Conservation (phyloP, 2,329 filamentous ascomycete species). For the Epichloe hybrida region DNA sequence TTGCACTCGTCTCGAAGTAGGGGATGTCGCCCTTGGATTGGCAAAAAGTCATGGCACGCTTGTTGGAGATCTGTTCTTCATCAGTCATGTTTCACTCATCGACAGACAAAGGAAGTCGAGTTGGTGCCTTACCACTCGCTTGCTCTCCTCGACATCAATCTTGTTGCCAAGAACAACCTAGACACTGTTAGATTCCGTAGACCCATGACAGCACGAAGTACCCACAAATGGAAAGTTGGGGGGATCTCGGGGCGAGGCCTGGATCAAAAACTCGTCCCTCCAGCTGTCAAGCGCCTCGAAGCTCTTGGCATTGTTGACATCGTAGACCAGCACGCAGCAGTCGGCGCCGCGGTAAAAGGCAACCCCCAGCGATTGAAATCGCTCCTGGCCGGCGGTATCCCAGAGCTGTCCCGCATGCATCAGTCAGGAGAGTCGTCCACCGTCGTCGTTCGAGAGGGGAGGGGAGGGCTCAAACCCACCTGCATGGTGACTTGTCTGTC, state of each 20-base stretch:
- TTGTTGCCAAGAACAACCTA: constrained; percentile 96
- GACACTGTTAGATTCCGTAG: constrained; percentile 9
- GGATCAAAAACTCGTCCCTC: constrained; percentile 96
- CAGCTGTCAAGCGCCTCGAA: constrained; percentile 98
- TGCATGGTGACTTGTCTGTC: constrained; percentile 98
- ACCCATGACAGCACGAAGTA: constrained; percentile 7
- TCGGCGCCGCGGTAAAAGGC: constrained; percentile 96
- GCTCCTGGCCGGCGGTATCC: constrained; percentile 95
- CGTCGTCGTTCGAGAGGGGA: too few relatives aligned
- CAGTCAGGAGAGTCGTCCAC: background rate
- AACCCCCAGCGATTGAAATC: constrained; percentile 92
- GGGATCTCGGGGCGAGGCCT: constrained; percentile 94
- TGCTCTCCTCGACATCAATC: constrained; percentile 96
- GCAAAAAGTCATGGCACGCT: constrained; percentile 93
- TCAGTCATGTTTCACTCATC: background rate
- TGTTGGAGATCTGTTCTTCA: constrained; percentile 62
- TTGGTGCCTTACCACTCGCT: constrained; percentile 56
- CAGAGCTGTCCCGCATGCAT: constrained; percentile 52
- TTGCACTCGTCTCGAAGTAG: constrained; percentile 98
- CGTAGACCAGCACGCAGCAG: constrained; percentile 95
- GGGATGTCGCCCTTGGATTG: constrained; percentile 95
- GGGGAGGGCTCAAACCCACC: constrained; percentile 38
- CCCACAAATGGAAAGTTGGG: constrained; percentile 95
- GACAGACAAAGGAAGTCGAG: background rate
- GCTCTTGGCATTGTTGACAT: constrained; percentile 98